phyloP scores from a whole-genome alignment of 768 basidiomycete species.

The Russula sp. region DNA sequence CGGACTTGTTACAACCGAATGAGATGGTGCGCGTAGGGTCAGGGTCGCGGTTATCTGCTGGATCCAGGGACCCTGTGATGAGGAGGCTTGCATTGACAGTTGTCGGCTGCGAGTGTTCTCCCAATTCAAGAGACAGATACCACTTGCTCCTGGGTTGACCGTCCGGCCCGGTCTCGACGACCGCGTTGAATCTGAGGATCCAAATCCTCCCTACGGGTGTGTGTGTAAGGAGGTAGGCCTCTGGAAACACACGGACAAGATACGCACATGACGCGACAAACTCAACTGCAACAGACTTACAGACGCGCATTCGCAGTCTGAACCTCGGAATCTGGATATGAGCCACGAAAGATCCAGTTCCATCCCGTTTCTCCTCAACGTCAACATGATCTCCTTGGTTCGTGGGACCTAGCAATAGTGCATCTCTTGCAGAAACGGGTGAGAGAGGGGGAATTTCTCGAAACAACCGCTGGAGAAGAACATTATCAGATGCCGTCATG shows the following conservation, averaged over 20 bases:
- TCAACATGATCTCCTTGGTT: slow-evolving; percentile 49
- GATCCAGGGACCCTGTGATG: not conserved
- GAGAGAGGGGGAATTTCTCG: slow-evolving; percentile 43
- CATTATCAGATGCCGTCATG: slow-evolving; percentile 53
- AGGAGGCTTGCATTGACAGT: slow-evolving; percentile 8
- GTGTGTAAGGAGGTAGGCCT: not conserved
- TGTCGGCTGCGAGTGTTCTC: slow-evolving; percentile 49
- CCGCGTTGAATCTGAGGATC: slow-evolving; percentile 42
- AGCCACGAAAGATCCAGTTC: slow-evolving; percentile 45
- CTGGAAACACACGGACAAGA: not conserved
- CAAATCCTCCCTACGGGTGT: slow-evolving; percentile 47
- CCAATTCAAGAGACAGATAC: slow-evolving; percentile 45
- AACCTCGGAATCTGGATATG: slow-evolving; percentile 51
- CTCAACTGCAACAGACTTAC: slow-evolving; percentile 50
- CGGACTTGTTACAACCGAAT: not conserved
- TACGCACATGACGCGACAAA: slow-evolving; percentile 57
- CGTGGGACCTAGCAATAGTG: slow-evolving; percentile 35
- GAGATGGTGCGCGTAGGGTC: not conserved
- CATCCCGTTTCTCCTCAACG: slow-evolving; percentile 37
- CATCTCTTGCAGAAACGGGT: slow-evolving; percentile 48
- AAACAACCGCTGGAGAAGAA: slow-evolving; percentile 55
- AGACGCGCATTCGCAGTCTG: slow-evolving; percentile 63
- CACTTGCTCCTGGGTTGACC: slow-evolving; percentile 35
- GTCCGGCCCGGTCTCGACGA: not conserved
- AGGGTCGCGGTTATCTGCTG: not conserved